phyloP scores from a whole-genome alignment of 306 rosid species.

The Malus sieversii region DNA sequence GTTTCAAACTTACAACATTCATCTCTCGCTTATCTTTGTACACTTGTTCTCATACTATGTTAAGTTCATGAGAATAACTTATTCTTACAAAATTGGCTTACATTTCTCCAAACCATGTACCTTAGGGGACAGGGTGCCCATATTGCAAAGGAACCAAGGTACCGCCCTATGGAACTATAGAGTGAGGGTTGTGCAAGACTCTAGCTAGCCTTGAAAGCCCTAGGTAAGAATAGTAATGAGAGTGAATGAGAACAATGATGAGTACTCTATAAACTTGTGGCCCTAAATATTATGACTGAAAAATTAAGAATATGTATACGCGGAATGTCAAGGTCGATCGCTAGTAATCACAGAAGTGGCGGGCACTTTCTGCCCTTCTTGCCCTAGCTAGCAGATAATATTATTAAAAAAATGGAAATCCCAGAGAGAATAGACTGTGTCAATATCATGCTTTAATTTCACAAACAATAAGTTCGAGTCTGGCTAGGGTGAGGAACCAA shows the following conservation, averaged over 20 bases:
- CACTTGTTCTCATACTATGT: background rate
- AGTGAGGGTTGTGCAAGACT: background rate
- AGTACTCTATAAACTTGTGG: background rate
- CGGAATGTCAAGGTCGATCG: background rate
- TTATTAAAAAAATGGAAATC: too few species aligned
- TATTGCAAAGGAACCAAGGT: too few species aligned
- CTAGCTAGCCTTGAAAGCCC: background rate
- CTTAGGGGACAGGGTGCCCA: too few species aligned
- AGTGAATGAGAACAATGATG: background rate
- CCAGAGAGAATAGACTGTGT: background rate
- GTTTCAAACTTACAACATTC: too few species aligned
- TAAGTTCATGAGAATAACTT: background rate
- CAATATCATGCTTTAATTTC: background rate
- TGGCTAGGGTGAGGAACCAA: background rate
- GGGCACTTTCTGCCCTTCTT: background rate
- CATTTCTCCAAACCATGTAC: background rate
- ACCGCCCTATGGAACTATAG: background rate
- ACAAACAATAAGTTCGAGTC: background rate
- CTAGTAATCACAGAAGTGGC: background rate
- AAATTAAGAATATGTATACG: background rate
- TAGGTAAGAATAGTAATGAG: background rate
- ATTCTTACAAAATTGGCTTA: background rate
- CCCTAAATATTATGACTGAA: background rate
- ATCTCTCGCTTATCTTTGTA: background rate
- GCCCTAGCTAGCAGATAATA: background rate